Evolutionary conservation across 148 eudicot species (phyloP).

Genomic region (Talinum fruticosum): DNA sequence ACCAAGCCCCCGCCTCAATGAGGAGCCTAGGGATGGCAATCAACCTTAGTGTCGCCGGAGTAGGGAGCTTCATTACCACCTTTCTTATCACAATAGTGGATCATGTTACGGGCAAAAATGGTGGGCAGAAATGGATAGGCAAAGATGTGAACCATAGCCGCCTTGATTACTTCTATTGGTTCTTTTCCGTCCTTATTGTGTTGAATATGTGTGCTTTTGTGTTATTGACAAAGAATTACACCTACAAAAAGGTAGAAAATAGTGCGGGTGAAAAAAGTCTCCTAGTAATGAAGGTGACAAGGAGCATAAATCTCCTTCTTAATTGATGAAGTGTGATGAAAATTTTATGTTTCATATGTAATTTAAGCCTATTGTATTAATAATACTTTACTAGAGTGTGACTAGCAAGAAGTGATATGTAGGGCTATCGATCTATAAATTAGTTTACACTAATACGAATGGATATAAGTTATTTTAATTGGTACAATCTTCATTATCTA

Average conservation of each 20-base stretch:
- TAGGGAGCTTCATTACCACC: conserved; percentile 42
- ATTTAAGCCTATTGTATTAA: too few species aligned
- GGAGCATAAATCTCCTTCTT: background rate
- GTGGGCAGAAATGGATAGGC: conserved; percentile 50
- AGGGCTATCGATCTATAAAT: too few species aligned
- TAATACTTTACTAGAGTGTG: too few species aligned
- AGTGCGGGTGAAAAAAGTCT: background rate
- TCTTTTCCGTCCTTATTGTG: conserved; percentile 29
- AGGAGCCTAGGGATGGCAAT: conserved; percentile 60
- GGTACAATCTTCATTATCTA: too few species aligned
- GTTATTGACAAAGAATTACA: conserved; percentile 31
- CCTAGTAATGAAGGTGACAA: background rate
- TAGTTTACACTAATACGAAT: too few species aligned
- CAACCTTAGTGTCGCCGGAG: conserved; percentile 56
- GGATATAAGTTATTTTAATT: too few species aligned
- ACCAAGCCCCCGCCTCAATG: conserved; percentile 69
- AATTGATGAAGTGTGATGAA: background rate
- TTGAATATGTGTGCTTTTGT: conserved; percentile 31
- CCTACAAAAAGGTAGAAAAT: conserved; percentile 38
- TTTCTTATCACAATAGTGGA: conserved; percentile 41
- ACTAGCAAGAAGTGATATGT: too few species aligned
- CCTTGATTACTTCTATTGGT: conserved; percentile 43
- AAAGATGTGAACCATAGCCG: conserved; percentile 45
- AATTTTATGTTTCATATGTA: too few species aligned
- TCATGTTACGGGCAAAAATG: conserved; percentile 28